Percentiles rank a stretch among this genome's conserved stretches.
Evolutionary conservation across 2,329 filamentous ascomycete species (phyloP).

Genomic region (Penicillium hordei): DNA sequence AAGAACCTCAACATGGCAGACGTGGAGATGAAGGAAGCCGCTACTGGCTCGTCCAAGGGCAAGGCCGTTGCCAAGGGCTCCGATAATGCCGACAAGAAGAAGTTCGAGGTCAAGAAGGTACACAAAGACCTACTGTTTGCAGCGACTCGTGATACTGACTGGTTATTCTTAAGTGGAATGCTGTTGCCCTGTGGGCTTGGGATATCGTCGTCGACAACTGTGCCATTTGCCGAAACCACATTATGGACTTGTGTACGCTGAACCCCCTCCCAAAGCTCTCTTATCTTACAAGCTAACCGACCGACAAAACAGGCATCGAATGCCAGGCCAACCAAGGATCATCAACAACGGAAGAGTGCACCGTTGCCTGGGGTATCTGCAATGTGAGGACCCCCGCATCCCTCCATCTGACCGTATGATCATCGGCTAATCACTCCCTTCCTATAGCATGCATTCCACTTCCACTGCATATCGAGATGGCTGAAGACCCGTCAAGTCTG

Average conservation of each 20-base stretch:
- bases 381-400: slow-evolving; percentile 65
- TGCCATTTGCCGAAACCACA: slow-evolving; percentile 98
- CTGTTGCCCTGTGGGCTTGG: slow-evolving; percentile 97
- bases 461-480: slow-evolving; percentile 99
- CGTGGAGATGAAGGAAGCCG: slow-evolving; percentile 89
- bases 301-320: slow-evolving; percentile 70
- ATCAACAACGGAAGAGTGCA: slow-evolving; percentile 95
- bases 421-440: not conserved
- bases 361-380: slow-evolving; percentile 98
- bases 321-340: slow-evolving; percentile 98
- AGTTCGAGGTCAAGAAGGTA: slow-evolving; percentile 99
- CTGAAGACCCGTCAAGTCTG: slow-evolving; percentile 98
- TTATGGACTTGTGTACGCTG: slow-evolving; percentile 90
- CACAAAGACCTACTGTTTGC: slow-evolving; percentile 18
- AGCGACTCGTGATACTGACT: slow-evolving; percentile 11
- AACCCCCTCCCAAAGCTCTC: not conserved
- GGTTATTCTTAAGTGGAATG: slow-evolving; percentile 74
- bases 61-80: slow-evolving; percentile 59
- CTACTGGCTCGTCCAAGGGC: slow-evolving; percentile 49
- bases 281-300: slow-evolving; percentile 15
- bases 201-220: slow-evolving; percentile 99
- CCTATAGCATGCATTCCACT: slow-evolving; percentile 92
- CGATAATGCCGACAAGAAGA: slow-evolving; percentile 72
- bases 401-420: not conserved
- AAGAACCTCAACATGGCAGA: slow-evolving; percentile 69